These are phyloP conservation scores for Tremella fuciformis DNA, from an alignment of 768 basidiomycete genomes.

Conservation along the genomic window DNA sequence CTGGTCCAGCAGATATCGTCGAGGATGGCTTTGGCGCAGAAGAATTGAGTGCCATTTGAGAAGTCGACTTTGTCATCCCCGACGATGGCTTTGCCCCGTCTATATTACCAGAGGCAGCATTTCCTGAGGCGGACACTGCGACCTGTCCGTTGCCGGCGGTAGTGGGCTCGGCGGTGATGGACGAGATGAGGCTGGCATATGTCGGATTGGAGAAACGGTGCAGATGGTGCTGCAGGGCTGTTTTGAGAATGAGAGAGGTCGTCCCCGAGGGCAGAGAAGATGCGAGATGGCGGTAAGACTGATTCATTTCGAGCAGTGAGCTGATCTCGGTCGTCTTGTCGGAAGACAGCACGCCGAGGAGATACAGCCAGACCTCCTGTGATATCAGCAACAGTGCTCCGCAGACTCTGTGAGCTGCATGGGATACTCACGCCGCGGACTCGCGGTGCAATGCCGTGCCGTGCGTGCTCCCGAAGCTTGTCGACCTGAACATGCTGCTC, in stretches of 20 bases:
- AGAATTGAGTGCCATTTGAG: background rate
- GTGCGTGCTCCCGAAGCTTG: conserved; percentile 42
- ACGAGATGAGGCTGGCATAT: conserved; percentile 43
- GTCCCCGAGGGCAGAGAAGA: conserved; percentile 26
- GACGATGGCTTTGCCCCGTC: background rate
- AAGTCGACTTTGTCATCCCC: background rate
- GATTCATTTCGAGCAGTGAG: conserved; percentile 31
- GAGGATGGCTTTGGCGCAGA: background rate
- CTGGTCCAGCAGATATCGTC: background rate
- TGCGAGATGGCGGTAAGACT: conserved; percentile 28
- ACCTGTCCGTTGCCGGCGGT: background rate
- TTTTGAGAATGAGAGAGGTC: conserved; percentile 30
- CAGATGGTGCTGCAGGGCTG: conserved; percentile 40
- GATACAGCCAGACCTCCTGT: conserved; percentile 49
- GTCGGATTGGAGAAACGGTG: conserved; percentile 42
- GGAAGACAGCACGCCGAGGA: conserved; percentile 34
- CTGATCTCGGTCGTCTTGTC: conserved; percentile 44
- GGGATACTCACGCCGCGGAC: conserved; percentile 39
- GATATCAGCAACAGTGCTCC: conserved; percentile 3
- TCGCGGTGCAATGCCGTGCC: conserved; percentile 38
- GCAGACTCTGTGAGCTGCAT: background rate
- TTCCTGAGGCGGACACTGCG: background rate
- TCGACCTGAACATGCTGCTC: conserved; percentile 45
- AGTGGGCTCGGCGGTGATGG: conserved; percentile 33
- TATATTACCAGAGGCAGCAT: background rate